A percentile compares a stretch with the other conserved stretches of the same genome.
phyloP scores from a whole-genome alignment of 106 monocot genomes.

The Iris macrosiphon region DNA sequence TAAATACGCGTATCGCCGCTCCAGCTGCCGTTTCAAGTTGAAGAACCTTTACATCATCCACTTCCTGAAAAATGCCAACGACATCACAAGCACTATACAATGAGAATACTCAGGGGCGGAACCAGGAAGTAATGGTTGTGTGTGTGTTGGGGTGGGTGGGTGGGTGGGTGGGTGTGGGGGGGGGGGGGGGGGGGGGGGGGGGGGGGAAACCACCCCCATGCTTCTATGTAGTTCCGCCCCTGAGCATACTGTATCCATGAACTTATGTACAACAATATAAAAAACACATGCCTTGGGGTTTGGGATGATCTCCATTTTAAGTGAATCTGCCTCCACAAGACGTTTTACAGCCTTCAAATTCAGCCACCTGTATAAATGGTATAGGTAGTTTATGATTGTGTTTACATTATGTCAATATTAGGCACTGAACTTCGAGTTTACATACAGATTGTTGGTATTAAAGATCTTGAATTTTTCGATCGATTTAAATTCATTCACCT shows the following conservation, averaged over 20 bases:
- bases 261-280: not conserved
- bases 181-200: too few species aligned
- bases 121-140: too few species aligned
- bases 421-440: not conserved
- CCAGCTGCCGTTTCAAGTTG: constrained; percentile 96
- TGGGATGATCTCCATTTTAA: constrained; percentile 99
- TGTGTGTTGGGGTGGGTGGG: too few species aligned
- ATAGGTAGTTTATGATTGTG: not conserved
- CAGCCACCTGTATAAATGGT: constrained; percentile 53
- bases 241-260: too few species aligned
- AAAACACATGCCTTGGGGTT: constrained; percentile 64
- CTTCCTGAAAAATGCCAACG: constrained; percentile 50
- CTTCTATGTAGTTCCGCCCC: too few species aligned
- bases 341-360: constrained; percentile 89
- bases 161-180: too few species aligned
- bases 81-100: not conserved
- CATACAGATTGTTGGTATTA: constrained; percentile 97
- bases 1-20: constrained; percentile 79
- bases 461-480: constrained; percentile 99
- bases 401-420: constrained; percentile 4
- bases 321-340: constrained; percentile 82
- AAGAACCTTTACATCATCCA: constrained; percentile 90
- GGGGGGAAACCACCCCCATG: too few species aligned
- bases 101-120: too few species aligned
- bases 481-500: constrained; percentile 98